Conservation (phyloP, 1,284 basidiomycete species). For the Cutaneotrichosporon sp. region DNA sequence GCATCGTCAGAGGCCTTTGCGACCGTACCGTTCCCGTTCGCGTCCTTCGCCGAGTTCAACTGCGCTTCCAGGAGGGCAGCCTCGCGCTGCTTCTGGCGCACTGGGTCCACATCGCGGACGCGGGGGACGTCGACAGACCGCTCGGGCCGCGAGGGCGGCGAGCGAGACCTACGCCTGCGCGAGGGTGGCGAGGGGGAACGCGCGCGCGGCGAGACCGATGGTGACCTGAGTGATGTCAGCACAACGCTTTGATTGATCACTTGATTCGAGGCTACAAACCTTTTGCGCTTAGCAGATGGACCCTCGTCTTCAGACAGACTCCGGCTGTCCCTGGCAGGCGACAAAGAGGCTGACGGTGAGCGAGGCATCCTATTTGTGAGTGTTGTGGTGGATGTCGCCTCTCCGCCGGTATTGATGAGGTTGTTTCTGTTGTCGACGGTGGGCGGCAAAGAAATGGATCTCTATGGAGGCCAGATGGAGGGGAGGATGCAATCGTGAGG, state of each 20-base stretch:
- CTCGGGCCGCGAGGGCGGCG: conserved; percentile 19
- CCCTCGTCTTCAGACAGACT: conserved; percentile 26
- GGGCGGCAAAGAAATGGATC: not conserved
- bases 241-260: not conserved
- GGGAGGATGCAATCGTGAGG: too few species aligned
- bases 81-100: conserved; percentile 68
- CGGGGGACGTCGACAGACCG: conserved; percentile 53
- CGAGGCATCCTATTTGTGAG: conserved; percentile 23
- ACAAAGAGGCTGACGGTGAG: conserved; percentile 14
- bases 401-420: conserved; percentile 4
- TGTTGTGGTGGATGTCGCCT: conserved; percentile 4
- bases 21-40: conserved; percentile 51
- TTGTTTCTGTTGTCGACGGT: too few species aligned
- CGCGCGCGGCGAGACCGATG: conserved; percentile 38
- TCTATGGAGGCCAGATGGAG: too few species aligned
- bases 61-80: conserved; percentile 67
- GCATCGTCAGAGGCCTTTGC: conserved; percentile 49
- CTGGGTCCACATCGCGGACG: conserved; percentile 70
- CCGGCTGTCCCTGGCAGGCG: conserved; percentile 8
- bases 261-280: conserved; percentile 27
- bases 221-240: conserved; percentile 28
- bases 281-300: conserved; percentile 39
- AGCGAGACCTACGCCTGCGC: conserved; percentile 41
- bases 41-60: too few species aligned
- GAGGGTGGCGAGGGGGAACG: conserved; percentile 45